Evolutionary conservation across 2,329 filamentous ascomycete species (phyloP).

Genomic region (Macrophomina tecta): DNA sequence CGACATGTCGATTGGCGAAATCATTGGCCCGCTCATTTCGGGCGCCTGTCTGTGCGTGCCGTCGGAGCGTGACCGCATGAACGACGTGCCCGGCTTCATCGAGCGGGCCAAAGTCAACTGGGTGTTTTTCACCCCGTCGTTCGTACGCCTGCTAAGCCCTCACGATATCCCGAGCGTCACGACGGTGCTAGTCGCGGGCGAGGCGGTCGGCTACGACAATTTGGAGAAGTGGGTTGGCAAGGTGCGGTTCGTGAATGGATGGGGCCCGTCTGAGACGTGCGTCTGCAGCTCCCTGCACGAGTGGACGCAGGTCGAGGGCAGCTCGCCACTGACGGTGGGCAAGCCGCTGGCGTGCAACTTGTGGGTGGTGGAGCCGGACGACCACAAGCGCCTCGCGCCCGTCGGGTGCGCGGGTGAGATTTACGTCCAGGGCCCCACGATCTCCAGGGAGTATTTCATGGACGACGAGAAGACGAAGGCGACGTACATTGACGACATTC

Average conservation of each 20-base stretch:
- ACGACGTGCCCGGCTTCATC: slow-evolving; percentile 34
- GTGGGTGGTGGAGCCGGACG: slow-evolving; percentile 43
- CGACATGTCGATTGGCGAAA: slow-evolving; percentile 45
- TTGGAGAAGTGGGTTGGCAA: not conserved
- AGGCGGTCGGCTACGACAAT: slow-evolving; percentile 35
- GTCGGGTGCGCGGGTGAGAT: slow-evolving; percentile 44
- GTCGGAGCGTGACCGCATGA: slow-evolving; percentile 53
- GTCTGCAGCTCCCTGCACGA: not conserved
- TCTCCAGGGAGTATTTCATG: slow-evolving; percentile 44
- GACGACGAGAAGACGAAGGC: slow-evolving; percentile 39
- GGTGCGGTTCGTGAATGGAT: slow-evolving; percentile 10
- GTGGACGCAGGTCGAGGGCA: not conserved
- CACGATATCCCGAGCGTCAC: slow-evolving; percentile 51
- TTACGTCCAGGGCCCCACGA: slow-evolving; percentile 42
- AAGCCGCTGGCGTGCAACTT: not conserved
- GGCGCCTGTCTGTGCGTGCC: slow-evolving; percentile 45
- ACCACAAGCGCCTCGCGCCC: slow-evolving; percentile 41
- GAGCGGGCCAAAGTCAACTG: slow-evolving; percentile 36
- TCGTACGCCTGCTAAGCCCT: slow-evolving; percentile 44
- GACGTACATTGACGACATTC: slow-evolving; percentile 38
- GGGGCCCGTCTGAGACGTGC: slow-evolving; percentile 13
- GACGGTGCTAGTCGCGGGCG: slow-evolving; percentile 41
- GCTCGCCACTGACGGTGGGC: not conserved
- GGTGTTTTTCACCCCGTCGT: slow-evolving; percentile 46
- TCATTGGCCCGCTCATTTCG: slow-evolving; percentile 42